Conservation (phyloP, 1,284 basidiomycete species). For the Irpex lacteus region DNA sequence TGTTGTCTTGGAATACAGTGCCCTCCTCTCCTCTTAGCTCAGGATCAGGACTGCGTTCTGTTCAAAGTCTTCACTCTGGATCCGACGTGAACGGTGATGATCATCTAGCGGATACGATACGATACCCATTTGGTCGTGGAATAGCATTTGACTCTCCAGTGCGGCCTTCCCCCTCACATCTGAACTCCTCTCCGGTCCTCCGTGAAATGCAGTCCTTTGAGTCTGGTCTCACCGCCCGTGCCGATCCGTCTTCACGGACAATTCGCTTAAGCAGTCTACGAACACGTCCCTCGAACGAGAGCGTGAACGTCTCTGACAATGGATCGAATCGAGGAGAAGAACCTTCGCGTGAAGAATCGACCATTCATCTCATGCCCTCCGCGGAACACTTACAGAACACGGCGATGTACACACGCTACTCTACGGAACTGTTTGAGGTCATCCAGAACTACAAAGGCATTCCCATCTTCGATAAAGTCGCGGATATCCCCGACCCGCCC, state of each 20-base stretch:
- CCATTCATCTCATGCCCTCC: constrained; percentile 4
- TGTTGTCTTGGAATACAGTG: constrained; percentile 55
- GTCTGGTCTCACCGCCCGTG: constrained; percentile 69
- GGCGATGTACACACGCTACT: constrained; percentile 61
- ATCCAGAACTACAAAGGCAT: constrained; percentile 78
- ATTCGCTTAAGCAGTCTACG: constrained; percentile 20
- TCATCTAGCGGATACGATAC: constrained; percentile 29
- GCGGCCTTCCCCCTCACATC: constrained; percentile 37
- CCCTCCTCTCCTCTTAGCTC: constrained; percentile 37
- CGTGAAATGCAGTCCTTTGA: constrained; percentile 83
- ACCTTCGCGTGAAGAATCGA: neutral
- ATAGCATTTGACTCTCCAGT: constrained; percentile 61
- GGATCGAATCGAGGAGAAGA: neutral
- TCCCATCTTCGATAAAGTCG: constrained; percentile 58
- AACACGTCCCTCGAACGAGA: constrained; percentile 19
- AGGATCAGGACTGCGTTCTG: constrained; percentile 28
- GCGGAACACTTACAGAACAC: constrained; percentile 24
- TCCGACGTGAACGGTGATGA: constrained; percentile 13
- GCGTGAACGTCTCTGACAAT: constrained; percentile 8
- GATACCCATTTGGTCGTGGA: constrained; percentile 62
- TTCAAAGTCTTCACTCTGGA: constrained; percentile 19
- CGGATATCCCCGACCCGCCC: constrained; percentile 43
- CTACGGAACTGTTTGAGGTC: constrained; percentile 75
- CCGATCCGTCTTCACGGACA: constrained; percentile 23
- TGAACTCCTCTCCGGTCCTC: constrained; percentile 45